Evolutionary conservation across 2,329 filamentous ascomycete species (phyloP).

Genomic region (Scytalidium sp.): DNA sequence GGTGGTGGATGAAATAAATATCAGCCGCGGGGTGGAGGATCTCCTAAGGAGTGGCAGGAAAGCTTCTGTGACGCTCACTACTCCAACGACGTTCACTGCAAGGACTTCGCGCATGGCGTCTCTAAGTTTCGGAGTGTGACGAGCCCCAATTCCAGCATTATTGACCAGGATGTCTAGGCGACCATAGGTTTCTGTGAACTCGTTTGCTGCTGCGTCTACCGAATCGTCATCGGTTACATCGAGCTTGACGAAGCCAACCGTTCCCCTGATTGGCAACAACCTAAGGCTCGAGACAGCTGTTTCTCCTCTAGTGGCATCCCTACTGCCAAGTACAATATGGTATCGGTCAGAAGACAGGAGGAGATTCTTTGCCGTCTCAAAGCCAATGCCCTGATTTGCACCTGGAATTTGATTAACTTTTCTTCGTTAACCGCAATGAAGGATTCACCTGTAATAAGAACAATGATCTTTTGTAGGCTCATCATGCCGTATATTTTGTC

Average conservation of each 20-base stretch:
- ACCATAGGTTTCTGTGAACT: slow-evolving; percentile 14
- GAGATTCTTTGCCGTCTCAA: slow-evolving; percentile 30
- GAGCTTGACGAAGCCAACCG: slow-evolving; percentile 10
- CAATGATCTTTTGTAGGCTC: too few species aligned
- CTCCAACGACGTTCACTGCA: slow-evolving; percentile 14
- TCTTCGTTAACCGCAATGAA: slow-evolving; percentile 3
- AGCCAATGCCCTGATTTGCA: slow-evolving; percentile 38
- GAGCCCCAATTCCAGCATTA: slow-evolving; percentile 19
- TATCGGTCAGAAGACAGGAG: slow-evolving; percentile 4
- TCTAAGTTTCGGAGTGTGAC: neutral
- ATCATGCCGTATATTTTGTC: too few species aligned
- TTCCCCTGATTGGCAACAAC: slow-evolving; percentile 11
- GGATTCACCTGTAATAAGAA: too few species aligned
- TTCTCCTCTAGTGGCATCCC: slow-evolving; percentile 5
- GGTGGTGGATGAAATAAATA: slow-evolving; percentile 16
- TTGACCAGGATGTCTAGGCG: slow-evolving; percentile 21
- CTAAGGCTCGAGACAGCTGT: slow-evolving; percentile 4
- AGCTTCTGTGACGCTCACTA: slow-evolving; percentile 10
- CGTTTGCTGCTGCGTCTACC: slow-evolving; percentile 9
- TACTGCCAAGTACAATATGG: slow-evolving; percentile 11
- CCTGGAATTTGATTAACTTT: slow-evolving; percentile 32
- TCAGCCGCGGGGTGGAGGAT: slow-evolving; percentile 10
- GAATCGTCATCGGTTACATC: slow-evolving; percentile 14
- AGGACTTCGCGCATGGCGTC: slow-evolving; percentile 1
- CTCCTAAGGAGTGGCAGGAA: slow-evolving; percentile 15